Evolutionary conservation across 2,329 filamentous ascomycete genomes (phyloP).

Genomic region (Ceratocystis albifundus): DNA sequence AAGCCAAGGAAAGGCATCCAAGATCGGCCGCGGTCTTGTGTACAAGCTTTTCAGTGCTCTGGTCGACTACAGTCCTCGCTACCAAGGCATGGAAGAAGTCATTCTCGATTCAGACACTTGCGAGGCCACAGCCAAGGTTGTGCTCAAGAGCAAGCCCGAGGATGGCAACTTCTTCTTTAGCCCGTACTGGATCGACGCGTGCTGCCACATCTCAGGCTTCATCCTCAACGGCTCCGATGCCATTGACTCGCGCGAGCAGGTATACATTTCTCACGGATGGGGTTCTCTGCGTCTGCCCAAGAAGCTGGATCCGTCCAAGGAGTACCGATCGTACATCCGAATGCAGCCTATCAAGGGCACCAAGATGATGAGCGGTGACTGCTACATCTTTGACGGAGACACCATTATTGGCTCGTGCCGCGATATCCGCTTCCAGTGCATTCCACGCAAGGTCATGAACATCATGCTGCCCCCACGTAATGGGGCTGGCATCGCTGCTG

Average conservation of each 20-base stretch:
- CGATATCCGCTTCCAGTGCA: conserved; percentile 55
- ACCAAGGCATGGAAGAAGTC: conserved; percentile 48
- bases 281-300: conserved; percentile 41
- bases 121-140: conserved; percentile 42
- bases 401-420: conserved; percentile 38
- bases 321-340: conserved; percentile 45
- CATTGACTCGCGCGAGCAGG: conserved; percentile 42
- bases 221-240: conserved; percentile 48
- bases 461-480: conserved; percentile 53
- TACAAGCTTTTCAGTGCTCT: conserved; percentile 57
- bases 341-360: conserved; percentile 43
- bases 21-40: conserved; percentile 61
- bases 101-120: conserved; percentile 43
- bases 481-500: conserved; percentile 33
- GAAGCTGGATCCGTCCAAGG: conserved; percentile 35
- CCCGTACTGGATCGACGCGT: conserved; percentile 48
- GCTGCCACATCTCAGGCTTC: conserved; percentile 50
- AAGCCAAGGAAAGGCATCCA: conserved; percentile 54
- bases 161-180: conserved; percentile 45
- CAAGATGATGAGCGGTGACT: conserved; percentile 43
- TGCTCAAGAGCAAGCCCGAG: conserved; percentile 38
- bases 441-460: conserved; percentile 55
- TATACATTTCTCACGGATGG: conserved; percentile 52
- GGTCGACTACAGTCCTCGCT: conserved; percentile 45
- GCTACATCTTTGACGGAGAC: conserved; percentile 44